A percentile compares a stretch with the other conserved stretches of the same genome.
Conservation (phyloP, 768 basidiomycete species). For the Galerina marginata region DNA sequence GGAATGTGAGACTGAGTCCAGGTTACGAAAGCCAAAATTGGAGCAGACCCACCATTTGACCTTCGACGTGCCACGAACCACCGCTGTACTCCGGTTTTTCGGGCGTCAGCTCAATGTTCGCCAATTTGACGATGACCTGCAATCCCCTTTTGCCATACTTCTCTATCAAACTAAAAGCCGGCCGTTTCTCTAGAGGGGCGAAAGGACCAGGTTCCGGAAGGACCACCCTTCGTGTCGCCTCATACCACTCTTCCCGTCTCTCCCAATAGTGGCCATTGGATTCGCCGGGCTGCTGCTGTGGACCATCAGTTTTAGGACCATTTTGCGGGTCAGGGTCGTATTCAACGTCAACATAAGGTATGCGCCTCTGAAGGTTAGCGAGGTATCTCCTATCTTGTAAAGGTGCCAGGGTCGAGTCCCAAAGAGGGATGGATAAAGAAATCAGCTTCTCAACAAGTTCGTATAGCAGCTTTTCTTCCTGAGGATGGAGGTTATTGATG, state of each 20-base stretch:
- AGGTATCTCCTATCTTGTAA: neutral
- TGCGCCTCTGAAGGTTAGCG: conserved; percentile 12
- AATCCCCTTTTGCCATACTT: conserved; percentile 16
- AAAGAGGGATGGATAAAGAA: conserved; percentile 34
- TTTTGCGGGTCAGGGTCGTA: conserved; percentile 25
- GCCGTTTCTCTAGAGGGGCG: neutral
- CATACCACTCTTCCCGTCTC: conserved; percentile 21
- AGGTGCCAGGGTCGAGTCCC: conserved; percentile 31
- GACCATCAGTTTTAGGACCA: conserved; percentile 18
- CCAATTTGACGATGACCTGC: conserved; percentile 33
- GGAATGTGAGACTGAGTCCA: neutral
- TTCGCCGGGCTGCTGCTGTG: conserved; percentile 22
- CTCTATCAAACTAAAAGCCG: conserved; percentile 16
- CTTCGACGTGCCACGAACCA: conserved; percentile 37
- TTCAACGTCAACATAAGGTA: conserved; percentile 15
- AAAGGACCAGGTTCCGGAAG: conserved; percentile 27
- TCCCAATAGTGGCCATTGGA: conserved; percentile 19
- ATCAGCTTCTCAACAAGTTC: conserved; percentile 32
- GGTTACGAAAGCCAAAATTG: neutral
- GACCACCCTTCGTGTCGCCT: conserved; percentile 14
- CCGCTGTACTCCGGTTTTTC: conserved; percentile 32
- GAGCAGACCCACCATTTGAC: conserved; percentile 23
- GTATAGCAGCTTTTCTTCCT: conserved; percentile 28
- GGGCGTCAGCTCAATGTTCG: conserved; percentile 36
- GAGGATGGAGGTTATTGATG: conserved; percentile 49